A percentile compares a stretch with the other conserved stretches of the same genome.
phyloP scores from a whole-genome alignment of 2,329 filamentous ascomycete species.

The Cercospora zeae-maydis region DNA sequence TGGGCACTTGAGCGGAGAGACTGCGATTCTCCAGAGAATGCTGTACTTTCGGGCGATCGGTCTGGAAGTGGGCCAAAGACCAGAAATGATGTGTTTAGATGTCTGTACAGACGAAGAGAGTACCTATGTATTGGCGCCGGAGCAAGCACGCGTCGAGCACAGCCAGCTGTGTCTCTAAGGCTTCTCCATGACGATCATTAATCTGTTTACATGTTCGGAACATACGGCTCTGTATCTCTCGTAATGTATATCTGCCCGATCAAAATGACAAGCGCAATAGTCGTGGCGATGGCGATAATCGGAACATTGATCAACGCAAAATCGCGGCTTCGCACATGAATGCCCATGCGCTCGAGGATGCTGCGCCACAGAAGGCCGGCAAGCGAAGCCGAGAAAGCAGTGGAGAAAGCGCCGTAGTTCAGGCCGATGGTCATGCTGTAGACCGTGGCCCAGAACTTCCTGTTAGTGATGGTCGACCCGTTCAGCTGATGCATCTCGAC shows the following conservation, averaged over 20 bases:
- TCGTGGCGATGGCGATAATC: conserved; percentile 67
- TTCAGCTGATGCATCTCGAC: conserved; percentile 53
- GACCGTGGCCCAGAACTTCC: conserved; percentile 69
- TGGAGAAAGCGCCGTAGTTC: conserved; percentile 72
- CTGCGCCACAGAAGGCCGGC: conserved; percentile 70
- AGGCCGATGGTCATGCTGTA: conserved; percentile 72
- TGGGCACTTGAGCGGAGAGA: too few relatives aligned
- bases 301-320: conserved; percentile 67
- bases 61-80: too few relatives aligned
- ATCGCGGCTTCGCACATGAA: conserved; percentile 59
- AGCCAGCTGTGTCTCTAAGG: background rate
- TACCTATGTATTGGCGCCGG: background rate
- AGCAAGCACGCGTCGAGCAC: background rate
- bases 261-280: conserved; percentile 58
- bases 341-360: conserved; percentile 65
- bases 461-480: conserved; percentile 53
- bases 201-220: background rate
- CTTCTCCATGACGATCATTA: too few relatives aligned
- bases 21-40: too few relatives aligned
- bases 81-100: too few relatives aligned
- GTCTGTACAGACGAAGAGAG: background rate
- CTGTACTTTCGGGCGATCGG: too few relatives aligned
- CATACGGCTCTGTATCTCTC: conserved; percentile 42
- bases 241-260: conserved; percentile 63
- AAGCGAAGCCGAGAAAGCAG: conserved; percentile 67